Percentiles rank a stretch among this genome's conserved stretches.
Conservation (phyloP, 345 rosid genomes). For the Rhizophora mangle region DNA sequence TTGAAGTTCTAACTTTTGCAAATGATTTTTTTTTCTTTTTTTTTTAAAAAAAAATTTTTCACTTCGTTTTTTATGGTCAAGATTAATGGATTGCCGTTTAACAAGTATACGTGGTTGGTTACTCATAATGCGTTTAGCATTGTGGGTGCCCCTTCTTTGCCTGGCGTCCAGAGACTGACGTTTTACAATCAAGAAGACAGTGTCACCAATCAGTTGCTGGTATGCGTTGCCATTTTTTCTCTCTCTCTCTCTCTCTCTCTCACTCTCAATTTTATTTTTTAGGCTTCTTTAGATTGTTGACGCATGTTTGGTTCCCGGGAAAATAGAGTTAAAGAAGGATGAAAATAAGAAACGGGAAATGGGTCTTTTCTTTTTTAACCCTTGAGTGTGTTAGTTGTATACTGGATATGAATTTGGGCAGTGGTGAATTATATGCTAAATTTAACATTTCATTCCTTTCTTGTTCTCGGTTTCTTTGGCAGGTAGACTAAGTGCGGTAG, state of each 20-base stretch:
- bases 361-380: neutral
- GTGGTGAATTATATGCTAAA: neutral
- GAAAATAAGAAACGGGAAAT: neutral
- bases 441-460: neutral
- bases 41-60: neutral
- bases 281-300: no score
- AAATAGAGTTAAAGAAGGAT: neutral
- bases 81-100: conserved; percentile 84
- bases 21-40: conserved; percentile 3
- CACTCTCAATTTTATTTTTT: neutral
- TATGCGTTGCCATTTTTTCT: conserved; percentile 23
- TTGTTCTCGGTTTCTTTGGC: conserved; percentile 8
- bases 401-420: no score
- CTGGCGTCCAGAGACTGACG: conserved; percentile 82
- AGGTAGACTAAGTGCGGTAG: neutral
- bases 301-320: conserved; percentile 1
- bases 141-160: conserved; percentile 74
- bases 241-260: neutral
- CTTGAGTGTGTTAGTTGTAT: neutral
- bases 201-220: conserved; percentile 80
- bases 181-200: conserved; percentile 90
- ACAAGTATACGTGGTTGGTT: conserved; percentile 91
- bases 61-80: conserved; percentile 18
- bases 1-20: conserved; percentile 2
- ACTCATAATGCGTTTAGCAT: conserved; percentile 94